Conservation (phyloP, 2,329 filamentous ascomycete species). For the Fusarium liriodendri region DNA sequence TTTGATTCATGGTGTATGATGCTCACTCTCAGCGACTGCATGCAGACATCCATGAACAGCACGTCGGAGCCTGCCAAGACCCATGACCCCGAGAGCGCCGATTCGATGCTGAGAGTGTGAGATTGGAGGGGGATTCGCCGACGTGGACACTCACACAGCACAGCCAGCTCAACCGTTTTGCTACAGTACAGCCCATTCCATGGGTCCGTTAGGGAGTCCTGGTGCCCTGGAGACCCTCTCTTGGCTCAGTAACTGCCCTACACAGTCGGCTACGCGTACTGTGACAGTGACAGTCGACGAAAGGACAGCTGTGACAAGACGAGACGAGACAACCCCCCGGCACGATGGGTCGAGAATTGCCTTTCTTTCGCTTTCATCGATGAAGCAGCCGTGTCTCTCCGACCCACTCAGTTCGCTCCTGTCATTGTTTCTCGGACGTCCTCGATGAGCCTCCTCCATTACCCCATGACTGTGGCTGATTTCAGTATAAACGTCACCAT, state of each 20-base stretch:
- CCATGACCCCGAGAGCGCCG: slow-evolving; percentile 18
- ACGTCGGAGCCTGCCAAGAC: slow-evolving; percentile 12
- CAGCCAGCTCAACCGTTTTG: slow-evolving; percentile 6
- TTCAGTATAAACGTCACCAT: slow-evolving; percentile 36
- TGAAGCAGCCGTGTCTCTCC: slow-evolving; percentile 3
- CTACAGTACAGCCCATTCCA: neutral
- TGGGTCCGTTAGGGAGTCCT: neutral
- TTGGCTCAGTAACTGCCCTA: slow-evolving; percentile 13
- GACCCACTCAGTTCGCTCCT: slow-evolving; percentile 8
- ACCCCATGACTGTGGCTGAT: slow-evolving; percentile 34
- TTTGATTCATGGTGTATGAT: slow-evolving; percentile 13
- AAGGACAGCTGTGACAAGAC: neutral
- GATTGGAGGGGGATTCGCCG: slow-evolving; percentile 35
- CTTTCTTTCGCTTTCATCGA: neutral
- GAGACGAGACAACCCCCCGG: slow-evolving; percentile 14
- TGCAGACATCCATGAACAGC: slow-evolving; percentile 18
- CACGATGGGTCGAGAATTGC: neutral
- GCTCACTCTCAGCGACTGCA: neutral
- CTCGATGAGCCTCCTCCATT: slow-evolving; percentile 13
- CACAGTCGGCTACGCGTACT: neutral
- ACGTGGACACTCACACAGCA: slow-evolving; percentile 19
- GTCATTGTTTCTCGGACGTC: slow-evolving; percentile 16
- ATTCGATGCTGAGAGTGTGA: slow-evolving; percentile 18
- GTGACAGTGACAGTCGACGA: neutral
- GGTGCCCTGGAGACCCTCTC: neutral